Evolutionary conservation across 345 rosid species (phyloP), one percentile per base, ranked within the genome.

Genomic region (Gynandropsis gynandra): DNA sequence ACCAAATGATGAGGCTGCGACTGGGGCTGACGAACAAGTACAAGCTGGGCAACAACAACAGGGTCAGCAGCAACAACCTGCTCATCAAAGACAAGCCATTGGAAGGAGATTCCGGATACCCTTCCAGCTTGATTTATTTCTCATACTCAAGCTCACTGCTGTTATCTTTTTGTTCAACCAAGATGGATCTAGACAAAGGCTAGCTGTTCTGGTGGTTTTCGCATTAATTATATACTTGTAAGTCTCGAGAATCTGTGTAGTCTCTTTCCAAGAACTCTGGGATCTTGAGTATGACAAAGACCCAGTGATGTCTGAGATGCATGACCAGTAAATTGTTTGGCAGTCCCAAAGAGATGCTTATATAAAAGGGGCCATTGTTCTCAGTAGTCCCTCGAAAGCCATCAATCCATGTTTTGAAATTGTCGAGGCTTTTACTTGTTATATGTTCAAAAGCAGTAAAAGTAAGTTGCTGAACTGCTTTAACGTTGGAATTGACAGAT

Each of bases 171-270:
- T 93, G 75, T 80, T 93, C 81, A 81, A 85, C 78, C 99, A 85
- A 80, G 99, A 88, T 69, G 99, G 99, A 55, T 93, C 99, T 0
- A 85, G 95, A 63, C 92, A 81, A 68, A 81, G 95, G 73, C 83
- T 88, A 5, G 73, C 80, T 51, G 82, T 78, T 63, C 94, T 93
- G 16, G 87, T 93, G 62, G 59, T 93, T 63, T 77, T 83, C 13
- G 99, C 99, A 27, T 81, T 78, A 27, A 72, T 88, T 39, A 73
- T 93, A 35, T 93, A 93, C 74, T 68, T 88, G 99, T 88, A 81
- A 85, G 94, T 72, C 49, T 64, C 63, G 4, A 10, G 52, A 21
- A 24, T 50, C 31, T 46, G 10, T 13, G 34, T 5, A 4, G 54
- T 21, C 20, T 15, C 12, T 36, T 9, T 24, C 29, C 29, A 24